Evolutionary conservation across 768 basidiomycete species (phyloP).

Genomic region (Nidula microcarpa): DNA sequence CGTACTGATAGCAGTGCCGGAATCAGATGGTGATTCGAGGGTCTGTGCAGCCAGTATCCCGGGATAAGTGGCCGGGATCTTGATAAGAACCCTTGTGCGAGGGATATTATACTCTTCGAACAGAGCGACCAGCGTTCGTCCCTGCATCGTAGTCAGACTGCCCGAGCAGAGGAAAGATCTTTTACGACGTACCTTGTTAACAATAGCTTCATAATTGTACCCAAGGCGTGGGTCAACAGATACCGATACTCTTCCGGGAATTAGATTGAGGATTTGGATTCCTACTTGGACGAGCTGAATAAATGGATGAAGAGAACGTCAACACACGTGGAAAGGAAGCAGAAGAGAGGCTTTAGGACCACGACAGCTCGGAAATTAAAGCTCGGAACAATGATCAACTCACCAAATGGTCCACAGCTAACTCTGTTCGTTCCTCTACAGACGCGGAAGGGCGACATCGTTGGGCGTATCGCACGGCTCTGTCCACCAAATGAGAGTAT

Average conservation of each 20-base stretch:
- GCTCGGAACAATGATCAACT: conserved; percentile 3
- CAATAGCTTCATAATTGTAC: conserved; percentile 18
- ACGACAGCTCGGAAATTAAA: neutral
- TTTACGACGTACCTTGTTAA: conserved; percentile 14
- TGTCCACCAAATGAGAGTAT: conserved; percentile 24
- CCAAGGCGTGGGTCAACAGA: conserved; percentile 32
- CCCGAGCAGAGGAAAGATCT: neutral
- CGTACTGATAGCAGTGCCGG: conserved; percentile 20
- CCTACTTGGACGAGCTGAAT: conserved; percentile 28
- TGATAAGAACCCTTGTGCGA: conserved; percentile 25
- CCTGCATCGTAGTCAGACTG: conserved; percentile 6
- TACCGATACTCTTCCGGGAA: conserved; percentile 30
- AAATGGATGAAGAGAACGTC: neutral
- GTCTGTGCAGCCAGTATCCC: conserved; percentile 27
- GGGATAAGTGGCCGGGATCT: conserved; percentile 29
- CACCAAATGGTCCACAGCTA: conserved; percentile 27
- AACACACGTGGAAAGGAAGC: conserved; percentile 1
- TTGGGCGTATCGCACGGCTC: conserved; percentile 21
- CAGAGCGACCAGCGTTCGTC: conserved; percentile 18
- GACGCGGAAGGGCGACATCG: conserved; percentile 5
- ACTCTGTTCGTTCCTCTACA: conserved; percentile 14
- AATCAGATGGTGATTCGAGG: conserved; percentile 15
- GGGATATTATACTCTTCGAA: conserved; percentile 25
- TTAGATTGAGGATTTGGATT: conserved; percentile 23
- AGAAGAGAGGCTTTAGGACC: neutral